Percentiles rank a stretch among this genome's conserved stretches.
Conservation (phyloP, 805 yeast species). For the Candida mattraensis region DNA sequence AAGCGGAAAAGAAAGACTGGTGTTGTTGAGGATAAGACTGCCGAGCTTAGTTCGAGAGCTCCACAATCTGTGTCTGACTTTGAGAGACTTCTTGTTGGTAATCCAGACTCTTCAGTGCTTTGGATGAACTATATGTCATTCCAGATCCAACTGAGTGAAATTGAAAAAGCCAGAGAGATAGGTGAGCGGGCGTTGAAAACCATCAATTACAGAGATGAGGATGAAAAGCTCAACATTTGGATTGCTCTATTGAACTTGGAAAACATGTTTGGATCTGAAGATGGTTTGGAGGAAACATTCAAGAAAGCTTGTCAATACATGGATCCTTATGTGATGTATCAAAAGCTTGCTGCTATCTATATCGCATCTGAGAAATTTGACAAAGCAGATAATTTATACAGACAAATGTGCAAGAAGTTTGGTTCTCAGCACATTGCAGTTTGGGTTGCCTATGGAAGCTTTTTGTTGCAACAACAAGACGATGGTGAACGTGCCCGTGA, state of each 20-base stretch:
- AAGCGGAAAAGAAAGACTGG: conserved; percentile 42
- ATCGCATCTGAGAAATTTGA: conserved; percentile 68
- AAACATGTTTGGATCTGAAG: conserved; percentile 87
- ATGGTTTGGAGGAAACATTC: conserved; percentile 76
- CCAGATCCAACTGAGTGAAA: conserved; percentile 90
- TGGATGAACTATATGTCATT: conserved; percentile 99
- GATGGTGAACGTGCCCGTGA: conserved; percentile 63
- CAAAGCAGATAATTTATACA: conserved; percentile 69
- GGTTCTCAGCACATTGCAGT: conserved; percentile 64
- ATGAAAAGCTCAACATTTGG: conserved; percentile 93
- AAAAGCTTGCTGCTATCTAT: conserved; percentile 73
- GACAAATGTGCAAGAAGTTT: conserved; percentile 72
- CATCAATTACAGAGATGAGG: conserved; percentile 87
- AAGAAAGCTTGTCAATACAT: conserved; percentile 84
- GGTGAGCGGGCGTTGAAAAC: conserved; percentile 91
- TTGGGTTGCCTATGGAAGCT: conserved; percentile 84
- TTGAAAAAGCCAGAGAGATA: conserved; percentile 91
- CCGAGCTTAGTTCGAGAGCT: conserved; percentile 75
- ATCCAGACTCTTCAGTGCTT: conserved; percentile 87
- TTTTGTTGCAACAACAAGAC: conserved; percentile 61
- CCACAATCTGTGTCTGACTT: conserved; percentile 93
- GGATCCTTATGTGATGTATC: conserved; percentile 84
- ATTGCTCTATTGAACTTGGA: conserved; percentile 93
- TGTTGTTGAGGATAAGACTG: conserved; percentile 75
- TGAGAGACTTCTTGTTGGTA: conserved; percentile 87